phyloP scores from a whole-genome alignment of 1,139 yeast genomes.

The Pichia sp. region DNA sequence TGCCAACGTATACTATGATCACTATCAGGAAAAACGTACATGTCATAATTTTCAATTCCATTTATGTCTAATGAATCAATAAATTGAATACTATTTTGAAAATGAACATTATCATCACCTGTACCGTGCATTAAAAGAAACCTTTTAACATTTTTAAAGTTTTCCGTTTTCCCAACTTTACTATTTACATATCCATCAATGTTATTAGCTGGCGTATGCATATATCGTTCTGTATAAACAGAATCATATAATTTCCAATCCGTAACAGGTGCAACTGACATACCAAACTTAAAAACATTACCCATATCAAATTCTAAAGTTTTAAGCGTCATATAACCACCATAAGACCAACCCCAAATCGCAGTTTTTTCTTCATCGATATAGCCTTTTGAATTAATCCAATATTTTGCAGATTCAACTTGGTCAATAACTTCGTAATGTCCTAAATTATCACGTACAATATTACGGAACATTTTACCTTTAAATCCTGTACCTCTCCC shows the following conservation, averaged over 20 bases:
- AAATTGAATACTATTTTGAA: conserved; percentile 62
- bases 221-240: conserved; percentile 70
- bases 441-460: conserved; percentile 63
- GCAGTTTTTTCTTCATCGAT: conserved; percentile 57
- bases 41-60: conserved; percentile 61
- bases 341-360: conserved; percentile 83
- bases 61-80: conserved; percentile 55
- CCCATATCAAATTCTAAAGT: conserved; percentile 62
- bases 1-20: conserved; percentile 68
- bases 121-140: conserved; percentile 73
- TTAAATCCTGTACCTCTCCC: conserved; percentile 80
- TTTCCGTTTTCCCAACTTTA: conserved; percentile 44
- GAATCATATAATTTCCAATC: conserved; percentile 73
- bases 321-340: conserved; percentile 71
- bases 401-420: conserved; percentile 57
- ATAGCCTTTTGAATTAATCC: conserved; percentile 43
- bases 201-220: conserved; percentile 64
- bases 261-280: conserved; percentile 78
- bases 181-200: conserved; percentile 49
- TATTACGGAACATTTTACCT: conserved; percentile 50
- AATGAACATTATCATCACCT: conserved; percentile 79
- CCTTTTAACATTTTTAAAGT: conserved; percentile 45
- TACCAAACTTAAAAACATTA: conserved; percentile 58
- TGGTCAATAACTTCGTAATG: conserved; percentile 66
- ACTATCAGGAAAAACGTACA: conserved; percentile 72